Base-by-base conservation (phyloP, 1,284 basidiomycete genomes). In the Schizophyllum amplum region DNA sequence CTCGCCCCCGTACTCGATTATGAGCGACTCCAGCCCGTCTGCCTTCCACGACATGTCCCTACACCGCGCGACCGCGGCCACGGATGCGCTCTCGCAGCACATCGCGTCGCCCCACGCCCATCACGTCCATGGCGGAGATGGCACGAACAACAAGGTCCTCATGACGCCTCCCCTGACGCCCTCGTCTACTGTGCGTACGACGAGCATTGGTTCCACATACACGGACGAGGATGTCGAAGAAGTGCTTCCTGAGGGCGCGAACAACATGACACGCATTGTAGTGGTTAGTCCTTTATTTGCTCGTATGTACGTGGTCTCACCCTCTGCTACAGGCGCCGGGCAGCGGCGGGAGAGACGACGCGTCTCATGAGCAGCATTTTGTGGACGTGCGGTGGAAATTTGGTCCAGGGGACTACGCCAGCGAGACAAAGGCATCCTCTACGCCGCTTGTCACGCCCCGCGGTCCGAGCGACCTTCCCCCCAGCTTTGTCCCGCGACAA, bases 121-220 rank as follows among this genome's bases (percentile, higher is more conserved):
- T 9, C 33, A 42, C 3, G 33, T 13, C 33, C 17, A 9, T 42
- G 13, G 33, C 7, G 33, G 33, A 17, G 33, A 42, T 9, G 13
- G 33, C 7, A 17, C 11, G 21, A 4, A 20, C 13, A 50, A 50
- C 17, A 58, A 50, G 49, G 52, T 52, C 24, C 50, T 80, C 53
- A 67, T 82, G 52, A 83, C 82, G 0, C 81, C 81, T 27, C 82
- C 81, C 7, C 72, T 82, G 47, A 83, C 81, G 1, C 82, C 81
- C 0, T 78, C 81, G 1, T 81, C 76, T 1, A 74, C 64, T 57
- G 73, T 75, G 21, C 66, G 75, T 55, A 70, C 72, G 1, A 70
- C 71, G 24, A 73, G 70, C 56, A 60, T 63, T 6, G 68, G 69
- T 21, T 68, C 67, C 11, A 58, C 57, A 23, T 61, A 58, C 56